Evolutionary conservation across 2,329 filamentous ascomycete species (phyloP).

Genomic region (Calonectria montana): DNA sequence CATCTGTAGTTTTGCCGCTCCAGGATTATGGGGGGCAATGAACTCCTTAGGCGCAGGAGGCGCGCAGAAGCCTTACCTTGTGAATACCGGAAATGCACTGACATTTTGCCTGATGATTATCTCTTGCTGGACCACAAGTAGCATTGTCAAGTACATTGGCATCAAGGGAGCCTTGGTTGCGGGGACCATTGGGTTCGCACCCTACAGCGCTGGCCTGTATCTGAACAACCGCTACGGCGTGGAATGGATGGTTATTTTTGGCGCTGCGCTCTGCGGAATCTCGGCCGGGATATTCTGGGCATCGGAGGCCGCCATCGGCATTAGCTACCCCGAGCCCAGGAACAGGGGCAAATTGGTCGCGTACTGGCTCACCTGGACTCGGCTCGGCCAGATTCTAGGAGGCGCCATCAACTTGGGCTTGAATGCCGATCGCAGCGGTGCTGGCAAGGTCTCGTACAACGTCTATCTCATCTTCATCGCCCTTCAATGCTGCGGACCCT

Average conservation of each 20-base stretch:
- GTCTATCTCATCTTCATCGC: constrained; percentile 76
- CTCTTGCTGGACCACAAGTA: constrained; percentile 61
- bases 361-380: constrained; percentile 70
- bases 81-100: constrained; percentile 68
- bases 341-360: constrained; percentile 71
- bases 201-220: constrained; percentile 57
- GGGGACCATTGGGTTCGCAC: constrained; percentile 56
- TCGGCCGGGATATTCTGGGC: constrained; percentile 53
- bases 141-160: constrained; percentile 38
- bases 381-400: constrained; percentile 66
- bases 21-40: constrained; percentile 45
- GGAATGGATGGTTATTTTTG: constrained; percentile 57
- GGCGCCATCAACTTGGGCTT: constrained; percentile 75
- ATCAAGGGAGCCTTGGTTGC: constrained; percentile 53
- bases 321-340: constrained; percentile 74
- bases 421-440: constrained; percentile 64
- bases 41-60: constrained; percentile 54
- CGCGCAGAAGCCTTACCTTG: constrained; percentile 69
- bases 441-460: constrained; percentile 72
- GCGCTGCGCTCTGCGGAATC: constrained; percentile 54
- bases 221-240: constrained; percentile 56
- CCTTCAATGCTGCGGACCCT: constrained; percentile 69
- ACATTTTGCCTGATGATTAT: constrained; percentile 60
- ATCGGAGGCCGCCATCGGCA: constrained; percentile 49
- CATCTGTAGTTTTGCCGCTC: constrained; percentile 44